Percentiles rank a stretch among this genome's conserved stretches.
These are phyloP conservation scores for Diddensiella caesifluorescens DNA, from an alignment of 805 yeast species.

Conservation along the genomic window DNA sequence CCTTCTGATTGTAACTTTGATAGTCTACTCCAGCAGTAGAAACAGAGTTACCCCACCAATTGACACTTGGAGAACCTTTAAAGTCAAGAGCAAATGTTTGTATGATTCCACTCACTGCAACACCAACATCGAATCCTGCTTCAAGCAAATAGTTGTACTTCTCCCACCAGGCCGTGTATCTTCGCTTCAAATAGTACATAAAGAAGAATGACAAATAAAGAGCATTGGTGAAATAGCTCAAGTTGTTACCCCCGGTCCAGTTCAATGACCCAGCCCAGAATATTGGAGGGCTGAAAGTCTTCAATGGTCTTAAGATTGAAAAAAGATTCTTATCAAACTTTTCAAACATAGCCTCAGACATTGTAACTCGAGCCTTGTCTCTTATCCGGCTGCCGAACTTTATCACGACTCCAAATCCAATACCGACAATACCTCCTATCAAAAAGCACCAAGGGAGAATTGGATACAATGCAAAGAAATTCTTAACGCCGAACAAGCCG, in stretches of 20 bases:
- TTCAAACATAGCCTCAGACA: too few relatives aligned
- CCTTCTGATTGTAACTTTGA: constrained; percentile 5
- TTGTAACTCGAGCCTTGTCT: background rate
- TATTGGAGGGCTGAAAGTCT: constrained; percentile 3
- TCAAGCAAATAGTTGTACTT: constrained; percentile 47
- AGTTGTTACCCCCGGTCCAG: constrained; percentile 10
- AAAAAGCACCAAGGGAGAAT: constrained; percentile 55
- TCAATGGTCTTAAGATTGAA: constrained; percentile 3
- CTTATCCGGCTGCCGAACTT: constrained; percentile 12
- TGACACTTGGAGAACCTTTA: constrained; percentile 30
- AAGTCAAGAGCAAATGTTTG: constrained; percentile 43
- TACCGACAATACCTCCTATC: constrained; percentile 40
- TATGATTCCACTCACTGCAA: constrained; percentile 43
- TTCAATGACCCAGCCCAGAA: constrained; percentile 7
- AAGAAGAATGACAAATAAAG: constrained; percentile 39
- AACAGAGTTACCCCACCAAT: constrained; percentile 58
- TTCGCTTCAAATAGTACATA: constrained; percentile 40
- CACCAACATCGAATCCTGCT: constrained; percentile 46
- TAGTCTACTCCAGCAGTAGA: constrained; percentile 12
- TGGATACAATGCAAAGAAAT: constrained; percentile 49
- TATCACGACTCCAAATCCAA: constrained; percentile 16
- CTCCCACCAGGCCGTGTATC: constrained; percentile 47
- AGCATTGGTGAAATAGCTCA: constrained; percentile 36
- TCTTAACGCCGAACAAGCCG: constrained; percentile 40
- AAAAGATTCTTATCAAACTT: background rate